These are phyloP conservation scores for Volutella citrinella DNA, from an alignment of 2,329 filamentous ascomycete genomes.

Conservation along the genomic window DNA sequence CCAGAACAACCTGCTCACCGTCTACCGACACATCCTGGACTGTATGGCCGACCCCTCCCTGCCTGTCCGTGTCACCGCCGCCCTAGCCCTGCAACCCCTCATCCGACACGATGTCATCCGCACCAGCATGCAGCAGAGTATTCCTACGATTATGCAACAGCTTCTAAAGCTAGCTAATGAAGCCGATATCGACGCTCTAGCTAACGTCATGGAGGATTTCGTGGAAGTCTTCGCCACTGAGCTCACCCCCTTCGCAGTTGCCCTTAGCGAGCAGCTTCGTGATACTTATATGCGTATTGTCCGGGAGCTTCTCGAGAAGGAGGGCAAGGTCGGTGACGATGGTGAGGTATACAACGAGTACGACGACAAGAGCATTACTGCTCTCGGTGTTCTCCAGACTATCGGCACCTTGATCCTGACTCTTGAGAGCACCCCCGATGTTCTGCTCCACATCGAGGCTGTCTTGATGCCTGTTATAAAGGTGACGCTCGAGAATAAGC, in stretches of 20 bases:
- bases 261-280: slow-evolving; percentile 89
- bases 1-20: slow-evolving; percentile 88
- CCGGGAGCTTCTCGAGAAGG: slow-evolving; percentile 84
- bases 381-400: slow-evolving; percentile 91
- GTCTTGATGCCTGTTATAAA: slow-evolving; percentile 97
- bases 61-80: slow-evolving; percentile 90
- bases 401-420: slow-evolving; percentile 97
- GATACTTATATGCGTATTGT: slow-evolving; percentile 96
- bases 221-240: slow-evolving; percentile 98
- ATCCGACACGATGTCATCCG: slow-evolving; percentile 95
- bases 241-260: slow-evolving; percentile 93
- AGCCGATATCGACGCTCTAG: slow-evolving; percentile 93
- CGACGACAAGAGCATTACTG: slow-evolving; percentile 98
- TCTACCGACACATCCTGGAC: slow-evolving; percentile 95
- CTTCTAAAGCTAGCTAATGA: slow-evolving; percentile 95
- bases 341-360: slow-evolving; percentile 86
- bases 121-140: slow-evolving; percentile 94
- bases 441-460: slow-evolving; percentile 88
- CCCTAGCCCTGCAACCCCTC: slow-evolving; percentile 88
- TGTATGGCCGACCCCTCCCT: slow-evolving; percentile 94
- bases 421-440: slow-evolving; percentile 93
- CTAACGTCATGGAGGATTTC: slow-evolving; percentile 99
- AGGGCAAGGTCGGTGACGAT: slow-evolving; percentile 70
- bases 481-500: slow-evolving; percentile 94
- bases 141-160: slow-evolving; percentile 99